Evolutionary conservation across 495 filamentous ascomycete species (phyloP).

Genomic region (Aspergillus egyptiacus): DNA sequence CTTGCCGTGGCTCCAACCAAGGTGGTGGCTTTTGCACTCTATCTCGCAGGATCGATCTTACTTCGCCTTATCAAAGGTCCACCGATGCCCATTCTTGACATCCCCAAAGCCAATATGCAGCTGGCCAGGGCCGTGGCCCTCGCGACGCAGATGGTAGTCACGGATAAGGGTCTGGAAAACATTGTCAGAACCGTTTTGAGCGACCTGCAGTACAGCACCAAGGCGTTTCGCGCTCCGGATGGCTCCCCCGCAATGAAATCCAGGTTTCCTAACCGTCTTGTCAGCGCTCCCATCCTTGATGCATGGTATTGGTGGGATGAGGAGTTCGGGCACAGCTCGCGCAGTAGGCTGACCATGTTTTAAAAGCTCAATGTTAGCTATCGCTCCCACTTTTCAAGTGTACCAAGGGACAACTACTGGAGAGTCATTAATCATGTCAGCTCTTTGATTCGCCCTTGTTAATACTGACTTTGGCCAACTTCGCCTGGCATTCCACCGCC

Average conservation of each 20-base stretch:
- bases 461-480: too few relatives aligned
- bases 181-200: constrained; percentile 31
- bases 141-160: constrained; percentile 32
- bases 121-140: constrained; percentile 37
- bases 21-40: constrained; percentile 29
- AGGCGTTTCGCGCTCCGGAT: constrained; percentile 39
- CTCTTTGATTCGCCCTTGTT: too few relatives aligned
- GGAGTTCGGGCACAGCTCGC: constrained; percentile 30
- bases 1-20: too few relatives aligned
- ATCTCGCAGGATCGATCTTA: constrained; percentile 31
- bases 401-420: too few relatives aligned
- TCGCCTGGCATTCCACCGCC: too few relatives aligned
- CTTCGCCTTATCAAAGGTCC: constrained; percentile 38
- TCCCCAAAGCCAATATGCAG: constrained; percentile 25
- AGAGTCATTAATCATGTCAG: too few relatives aligned
- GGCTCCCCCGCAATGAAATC: constrained; percentile 33
- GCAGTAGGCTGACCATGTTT: too few relatives aligned
- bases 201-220: constrained; percentile 42
- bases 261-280: constrained; percentile 40
- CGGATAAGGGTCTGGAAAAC: constrained; percentile 33
- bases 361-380: too few relatives aligned
- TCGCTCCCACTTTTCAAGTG: too few relatives aligned
- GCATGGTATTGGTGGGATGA: constrained; percentile 47
- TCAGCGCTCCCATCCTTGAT: constrained; percentile 39
- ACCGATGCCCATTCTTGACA: constrained; percentile 27